Base-by-base conservation (phyloP, 257 asterid genomes). In the Craterostigma plantagineum region DNA sequence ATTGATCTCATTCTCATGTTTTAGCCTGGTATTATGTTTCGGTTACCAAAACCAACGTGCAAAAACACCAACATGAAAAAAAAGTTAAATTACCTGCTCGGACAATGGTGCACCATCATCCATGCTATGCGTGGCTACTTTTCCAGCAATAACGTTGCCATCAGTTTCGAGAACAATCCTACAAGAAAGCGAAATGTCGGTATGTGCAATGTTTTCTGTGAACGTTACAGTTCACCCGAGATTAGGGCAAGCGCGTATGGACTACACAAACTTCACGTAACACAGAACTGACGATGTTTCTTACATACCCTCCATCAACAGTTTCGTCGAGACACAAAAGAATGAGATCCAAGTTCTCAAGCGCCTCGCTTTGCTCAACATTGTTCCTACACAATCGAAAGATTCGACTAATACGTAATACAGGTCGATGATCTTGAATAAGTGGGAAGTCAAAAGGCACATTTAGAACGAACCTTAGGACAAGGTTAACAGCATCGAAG, bases 111-210 rank as follows among this genome's bases (percentile, higher is more conserved):
- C 79, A 12, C 84, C 92, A 40, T 87, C 97, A 42, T 87, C 95
- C 72, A 76, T 55, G 42, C 49, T 73, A 62, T 76, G 75, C 23
- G 85, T 65, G 45, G 87, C 86, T 23, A 76, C 97, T 67, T 81
- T 87, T 42, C 92, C 91, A 45, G 97, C 95, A 57, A 81, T 82
- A 13, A 63, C 13, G 55, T 63, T 81, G 37, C 95, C 95, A 56
- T 87, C 97, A 11, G 97, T 81, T 69, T 87, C 97, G 36, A 87
- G 97, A 54, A 87, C 60, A 58, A 86, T 76, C 64, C 94, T 78
- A 68, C 63, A 56, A 44, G 11, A 17, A 8, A 49, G 39, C 11
- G 3, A 12, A 36, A 12, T 8, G 8, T 23, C 30, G 30, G 6
- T 23, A 23, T 6, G 30, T 23, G n/a, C n/a, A n/a, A n/a, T n/a